These are phyloP conservation scores for Talaromyces proteolyticus DNA, from an alignment of 495 filamentous ascomycete genomes.

Conservation along the genomic window DNA sequence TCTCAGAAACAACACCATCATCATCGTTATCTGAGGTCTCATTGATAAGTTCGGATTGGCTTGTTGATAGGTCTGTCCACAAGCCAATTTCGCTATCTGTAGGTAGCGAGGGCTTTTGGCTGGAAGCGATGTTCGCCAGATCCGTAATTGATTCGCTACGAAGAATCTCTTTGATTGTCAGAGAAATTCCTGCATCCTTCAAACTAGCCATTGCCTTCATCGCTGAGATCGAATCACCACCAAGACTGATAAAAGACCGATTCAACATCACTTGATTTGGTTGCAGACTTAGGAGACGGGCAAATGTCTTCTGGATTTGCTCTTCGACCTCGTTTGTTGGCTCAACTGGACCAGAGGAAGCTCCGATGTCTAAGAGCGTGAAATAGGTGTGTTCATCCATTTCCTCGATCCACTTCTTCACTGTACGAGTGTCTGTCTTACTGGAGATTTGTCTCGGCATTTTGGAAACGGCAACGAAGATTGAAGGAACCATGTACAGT, in stretches of 20 bases:
- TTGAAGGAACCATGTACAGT: constrained; percentile 48
- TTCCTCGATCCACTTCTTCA: background rate
- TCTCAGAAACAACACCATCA: too few species aligned
- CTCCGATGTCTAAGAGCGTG: constrained; percentile 1
- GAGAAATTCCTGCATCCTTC: constrained; percentile 22
- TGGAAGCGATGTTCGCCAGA: constrained; percentile 7
- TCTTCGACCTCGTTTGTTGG: constrained; percentile 12
- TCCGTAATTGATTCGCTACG: constrained; percentile 11
- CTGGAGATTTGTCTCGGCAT: constrained; percentile 20
- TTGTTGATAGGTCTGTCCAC: too few species aligned
- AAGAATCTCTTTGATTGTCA: constrained; percentile 30
- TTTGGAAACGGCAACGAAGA: constrained; percentile 24
- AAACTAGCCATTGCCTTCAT: constrained; percentile 30
- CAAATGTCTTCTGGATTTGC: constrained; percentile 18
- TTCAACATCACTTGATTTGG: constrained; percentile 20
- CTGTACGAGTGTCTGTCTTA: constrained; percentile 11
- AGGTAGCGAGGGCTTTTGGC: too few species aligned
- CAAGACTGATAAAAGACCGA: constrained; percentile 18
- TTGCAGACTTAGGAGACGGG: constrained; percentile 26
- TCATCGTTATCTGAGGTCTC: too few species aligned
- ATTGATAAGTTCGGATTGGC: too few species aligned
- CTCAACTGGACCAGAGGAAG: background rate
- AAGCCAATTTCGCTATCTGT: too few species aligned
- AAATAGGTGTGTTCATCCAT: background rate
- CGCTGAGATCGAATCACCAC: constrained; percentile 24